Base-by-base conservation (phyloP, 2,329 filamentous ascomycete genomes). In the Monosporascus sp. region DNA sequence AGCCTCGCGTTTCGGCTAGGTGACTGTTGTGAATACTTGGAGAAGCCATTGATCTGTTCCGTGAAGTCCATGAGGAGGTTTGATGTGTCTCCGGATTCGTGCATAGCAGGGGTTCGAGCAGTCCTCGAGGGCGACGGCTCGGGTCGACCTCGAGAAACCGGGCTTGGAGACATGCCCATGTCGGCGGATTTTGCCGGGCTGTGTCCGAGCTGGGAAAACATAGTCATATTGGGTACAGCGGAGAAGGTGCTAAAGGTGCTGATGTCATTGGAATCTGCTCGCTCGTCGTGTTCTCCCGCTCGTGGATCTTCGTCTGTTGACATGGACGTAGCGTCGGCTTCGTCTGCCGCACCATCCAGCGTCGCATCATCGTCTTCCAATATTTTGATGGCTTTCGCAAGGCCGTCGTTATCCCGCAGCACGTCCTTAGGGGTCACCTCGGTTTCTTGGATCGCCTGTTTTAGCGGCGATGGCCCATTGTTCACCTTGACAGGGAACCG, bases 201-300 rank as follows among this genome's bases (percentile, higher is more conserved):
- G 57, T 87, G 82, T 52, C 86, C 84, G 51, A 94, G 73, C 58
- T 85, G 85, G 8, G 89, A 86, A 64, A 95, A 90, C 63, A 86
- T 85, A 20, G 90, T 94, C 83, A 94, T 83, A 63, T 93, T 90
- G 6, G 90, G 90, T 51, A 96, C 83, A 8, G 90, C 90, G 1
- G 93, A 97, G 71, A 97, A 97, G 14, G 81, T 85, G 74, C 90
- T 96, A 67, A 96, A 88, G 3, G 86, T 86, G 78, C 90, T 96
- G 70, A 90, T 88, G 61, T 90, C 86, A 59, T 90, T 87, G 1
- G 79, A 81, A 44, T 79, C 79, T 44, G 77, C 75, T n/a, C 70
- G 59, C 35, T 77, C 70, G 52, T 68, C 49, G 53, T 68, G 50
- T 58, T 66, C 14, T 56, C 53, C 55, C 24, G 51, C 44, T 24